Evolutionary conservation across 2,329 filamentous ascomycete genomes (phyloP).

Genomic region (Hypoxylon sp.): DNA sequence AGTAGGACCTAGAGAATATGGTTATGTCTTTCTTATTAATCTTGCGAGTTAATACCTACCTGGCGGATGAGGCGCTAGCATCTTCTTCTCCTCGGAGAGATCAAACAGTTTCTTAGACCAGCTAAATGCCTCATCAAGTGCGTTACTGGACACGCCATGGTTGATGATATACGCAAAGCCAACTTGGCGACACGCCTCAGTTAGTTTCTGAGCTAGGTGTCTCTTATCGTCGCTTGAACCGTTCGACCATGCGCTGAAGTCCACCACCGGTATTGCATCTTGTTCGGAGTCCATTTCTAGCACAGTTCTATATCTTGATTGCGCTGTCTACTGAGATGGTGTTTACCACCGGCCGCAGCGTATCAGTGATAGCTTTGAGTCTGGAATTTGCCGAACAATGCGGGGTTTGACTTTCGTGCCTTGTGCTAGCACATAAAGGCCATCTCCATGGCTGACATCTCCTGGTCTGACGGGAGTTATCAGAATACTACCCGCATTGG

Average conservation of each 20-base stretch:
- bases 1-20: slow-evolving; percentile 52
- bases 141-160: slow-evolving; percentile 50
- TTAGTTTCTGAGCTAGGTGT: slow-evolving; percentile 46
- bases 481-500: not conserved
- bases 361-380: not conserved
- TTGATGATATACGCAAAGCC: slow-evolving; percentile 50
- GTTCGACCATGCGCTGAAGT: slow-evolving; percentile 42
- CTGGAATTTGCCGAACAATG: slow-evolving; percentile 7
- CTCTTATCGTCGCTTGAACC: slow-evolving; percentile 42
- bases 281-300: slow-evolving; percentile 21
- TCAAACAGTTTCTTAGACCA: slow-evolving; percentile 52
- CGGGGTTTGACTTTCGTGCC: slow-evolving; percentile 11
- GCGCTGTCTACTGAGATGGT: not conserved
- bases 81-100: slow-evolving; percentile 51
- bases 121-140: slow-evolving; percentile 54
- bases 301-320: not conserved
- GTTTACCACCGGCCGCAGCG: not conserved
- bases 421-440: not conserved
- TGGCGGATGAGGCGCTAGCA: slow-evolving; percentile 53
- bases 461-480: not conserved
- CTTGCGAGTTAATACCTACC: slow-evolving; percentile 33
- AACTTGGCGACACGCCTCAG: slow-evolving; percentile 49
- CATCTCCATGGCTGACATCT: not conserved
- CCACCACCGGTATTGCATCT: slow-evolving; percentile 44
- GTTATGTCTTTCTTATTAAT: slow-evolving; percentile 1